These are phyloP conservation scores for Cucurbita argyrosperma DNA, from an alignment of 306 rosid genomes.

Conservation along the genomic window DNA sequence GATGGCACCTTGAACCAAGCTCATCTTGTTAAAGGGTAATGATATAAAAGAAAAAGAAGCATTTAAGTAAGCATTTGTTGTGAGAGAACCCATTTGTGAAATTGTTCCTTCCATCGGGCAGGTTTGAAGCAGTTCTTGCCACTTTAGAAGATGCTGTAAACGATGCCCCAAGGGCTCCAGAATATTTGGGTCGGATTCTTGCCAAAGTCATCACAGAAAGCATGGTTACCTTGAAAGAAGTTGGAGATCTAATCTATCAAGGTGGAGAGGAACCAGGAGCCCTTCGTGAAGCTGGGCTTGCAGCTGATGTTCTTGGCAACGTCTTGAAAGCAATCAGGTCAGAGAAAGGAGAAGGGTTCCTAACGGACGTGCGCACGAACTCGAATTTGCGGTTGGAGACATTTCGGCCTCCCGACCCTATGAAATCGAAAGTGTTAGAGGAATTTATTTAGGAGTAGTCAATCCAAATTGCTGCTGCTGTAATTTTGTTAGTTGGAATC, in stretches of 20 bases:
- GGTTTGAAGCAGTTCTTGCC: slow-evolving; percentile 54
- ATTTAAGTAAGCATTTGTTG: background rate
- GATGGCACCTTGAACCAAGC: slow-evolving; percentile 38
- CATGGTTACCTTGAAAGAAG: slow-evolving; percentile 40
- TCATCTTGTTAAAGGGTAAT: slow-evolving; percentile 67
- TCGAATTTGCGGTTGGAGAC: slow-evolving; percentile 49
- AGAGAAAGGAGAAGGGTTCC: slow-evolving; percentile 45
- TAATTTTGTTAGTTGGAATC: slow-evolving; percentile 22
- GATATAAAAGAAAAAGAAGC: background rate
- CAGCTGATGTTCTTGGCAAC: slow-evolving; percentile 67
- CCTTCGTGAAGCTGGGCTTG: slow-evolving; percentile 52
- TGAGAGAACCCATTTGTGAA: background rate
- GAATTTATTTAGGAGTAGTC: slow-evolving; percentile 43
- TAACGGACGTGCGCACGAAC: slow-evolving; percentile 23
- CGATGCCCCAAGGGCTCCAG: slow-evolving; percentile 82
- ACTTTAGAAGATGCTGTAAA: slow-evolving; percentile 66
- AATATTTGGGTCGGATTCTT: slow-evolving; percentile 57
- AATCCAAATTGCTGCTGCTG: slow-evolving; percentile 34
- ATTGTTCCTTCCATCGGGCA: slow-evolving; percentile 2
- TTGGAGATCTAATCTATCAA: slow-evolving; percentile 34
- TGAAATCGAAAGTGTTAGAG: slow-evolving; percentile 45
- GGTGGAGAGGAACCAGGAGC: slow-evolving; percentile 74
- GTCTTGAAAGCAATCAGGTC: slow-evolving; percentile 40
- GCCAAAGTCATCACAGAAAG: slow-evolving; percentile 36
- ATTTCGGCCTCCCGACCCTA: slow-evolving; percentile 46